Evolutionary conservation across 2,329 filamentous ascomycete species (phyloP).

Genomic region (Diaporthe ilicicola): DNA sequence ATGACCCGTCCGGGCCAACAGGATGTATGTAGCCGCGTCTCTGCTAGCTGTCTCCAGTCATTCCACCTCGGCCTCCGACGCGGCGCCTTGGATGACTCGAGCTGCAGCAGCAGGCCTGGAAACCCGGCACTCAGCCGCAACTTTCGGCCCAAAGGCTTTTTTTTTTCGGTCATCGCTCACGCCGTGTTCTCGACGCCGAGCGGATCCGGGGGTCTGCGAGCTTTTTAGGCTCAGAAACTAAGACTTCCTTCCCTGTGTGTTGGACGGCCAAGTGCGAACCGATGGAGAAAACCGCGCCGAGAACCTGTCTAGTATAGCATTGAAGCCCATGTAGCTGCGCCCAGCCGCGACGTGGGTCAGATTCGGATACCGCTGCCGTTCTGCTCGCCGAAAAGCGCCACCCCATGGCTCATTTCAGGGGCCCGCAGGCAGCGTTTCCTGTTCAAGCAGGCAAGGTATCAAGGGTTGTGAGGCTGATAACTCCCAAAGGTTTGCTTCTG

Average conservation of each 20-base stretch:
- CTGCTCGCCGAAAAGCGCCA: neutral
- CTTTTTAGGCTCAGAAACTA: neutral
- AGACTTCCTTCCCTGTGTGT: neutral
- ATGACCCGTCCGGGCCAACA: slow-evolving; percentile 6
- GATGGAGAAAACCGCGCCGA: neutral
- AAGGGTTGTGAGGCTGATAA: neutral
- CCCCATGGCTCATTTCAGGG: neutral
- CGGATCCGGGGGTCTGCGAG: neutral
- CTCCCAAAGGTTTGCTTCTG: neutral
- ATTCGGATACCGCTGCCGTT: neutral
- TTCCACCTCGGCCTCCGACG: slow-evolving; percentile 3
- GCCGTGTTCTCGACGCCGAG: slow-evolving; percentile 1
- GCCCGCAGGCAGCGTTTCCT: neutral
- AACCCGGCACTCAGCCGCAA: slow-evolving; percentile 15
- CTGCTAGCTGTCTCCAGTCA: neutral
- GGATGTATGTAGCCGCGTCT: slow-evolving; percentile 14
- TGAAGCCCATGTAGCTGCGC: neutral
- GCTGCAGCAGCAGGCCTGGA: slow-evolving; percentile 14
- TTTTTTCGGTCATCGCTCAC: neutral
- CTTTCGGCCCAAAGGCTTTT: slow-evolving; percentile 16
- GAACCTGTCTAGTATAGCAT: neutral
- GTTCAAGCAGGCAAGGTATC: neutral
- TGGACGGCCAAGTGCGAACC: neutral
- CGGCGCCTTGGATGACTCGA: slow-evolving; percentile 13
- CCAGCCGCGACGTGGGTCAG: neutral